Base-by-base conservation (phyloP, 495 filamentous ascomycete genomes). In the Xanthoparmelia taractica region DNA sequence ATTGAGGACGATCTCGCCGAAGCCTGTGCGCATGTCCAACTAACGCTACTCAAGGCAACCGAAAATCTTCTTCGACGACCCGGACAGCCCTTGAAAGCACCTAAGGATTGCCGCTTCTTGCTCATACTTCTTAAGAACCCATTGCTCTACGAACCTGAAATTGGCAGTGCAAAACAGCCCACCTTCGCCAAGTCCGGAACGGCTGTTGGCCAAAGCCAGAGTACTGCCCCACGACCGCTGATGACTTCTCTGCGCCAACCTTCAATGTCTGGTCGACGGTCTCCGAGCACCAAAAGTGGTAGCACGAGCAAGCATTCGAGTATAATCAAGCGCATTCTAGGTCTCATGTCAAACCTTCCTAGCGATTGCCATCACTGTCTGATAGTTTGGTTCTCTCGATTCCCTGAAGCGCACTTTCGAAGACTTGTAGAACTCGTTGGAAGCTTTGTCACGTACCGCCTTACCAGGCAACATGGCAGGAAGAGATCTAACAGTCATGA, bases 31-130 rank as follows among this genome's bases (percentile, higher is more conserved):
- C 88, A 92, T 63, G 73, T 85, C 47, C 86, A 88, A 54, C 75
- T 83, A 58, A 81, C 84, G 8, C 78, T 97, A 8, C 74, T 97
- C 57, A 96, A 94, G 71, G 87, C 89, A 23, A 88, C 84, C 1
- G 92, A 97, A 72, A 88, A 79, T 66, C 75, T 96, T 54, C 76
- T 96, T n/a, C 96, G 92, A 69, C 84, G 93, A 15, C 93, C 92
- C 7, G 85, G 90, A 6, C 80, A 89, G 40, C 81, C 83, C 15
- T 68, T 96, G 64, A 84, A 78, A 58, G 81, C 80, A 38, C 85
- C 90, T 27, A 82, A 86, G 61, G 87, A 95, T 59, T 78, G 86
- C 40, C 81, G 93, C 55, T 95, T 95, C 70, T 74, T 96, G 27
- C 78, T 97, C n/a, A 86, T 96, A 23, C 74, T 96, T 59, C 74